phyloP scores from a whole-genome alignment of 768 basidiomycete genomes.

The Serendipita sp. region DNA sequence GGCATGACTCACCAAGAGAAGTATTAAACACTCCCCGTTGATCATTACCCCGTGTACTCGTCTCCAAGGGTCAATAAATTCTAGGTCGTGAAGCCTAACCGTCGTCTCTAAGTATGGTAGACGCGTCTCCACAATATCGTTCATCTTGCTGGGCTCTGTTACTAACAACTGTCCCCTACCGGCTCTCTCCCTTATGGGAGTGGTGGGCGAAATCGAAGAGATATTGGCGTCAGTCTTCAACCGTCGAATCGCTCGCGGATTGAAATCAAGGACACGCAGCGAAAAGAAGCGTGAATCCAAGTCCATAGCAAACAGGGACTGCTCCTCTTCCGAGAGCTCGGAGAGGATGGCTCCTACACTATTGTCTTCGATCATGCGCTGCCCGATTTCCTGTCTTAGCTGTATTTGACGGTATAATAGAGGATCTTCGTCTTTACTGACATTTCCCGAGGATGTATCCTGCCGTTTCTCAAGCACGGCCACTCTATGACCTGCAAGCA shows the following conservation, averaged over 20 bases:
- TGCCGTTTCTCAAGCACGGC: neutral
- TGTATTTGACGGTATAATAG: neutral
- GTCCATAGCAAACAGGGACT: neutral
- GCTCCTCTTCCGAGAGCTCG: neutral
- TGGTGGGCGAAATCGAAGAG: neutral
- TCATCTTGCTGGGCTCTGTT: neutral
- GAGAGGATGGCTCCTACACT: neutral
- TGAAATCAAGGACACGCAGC: neutral
- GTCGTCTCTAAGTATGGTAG: conserved; percentile 1
- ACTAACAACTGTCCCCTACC: neutral
- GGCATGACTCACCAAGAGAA: neutral
- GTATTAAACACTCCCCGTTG: neutral
- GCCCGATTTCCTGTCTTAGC: neutral
- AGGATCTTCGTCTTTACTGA: neutral
- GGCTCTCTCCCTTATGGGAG: neutral
- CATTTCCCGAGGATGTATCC: neutral
- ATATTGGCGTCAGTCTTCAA: neutral
- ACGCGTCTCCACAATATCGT: neutral
- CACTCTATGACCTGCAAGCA: neutral
- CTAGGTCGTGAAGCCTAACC: neutral
- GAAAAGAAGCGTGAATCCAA: neutral
- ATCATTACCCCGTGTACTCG: neutral
- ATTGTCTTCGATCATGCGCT: neutral
- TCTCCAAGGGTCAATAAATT: neutral
- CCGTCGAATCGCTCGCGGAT: neutral